These are phyloP conservation scores for Acarospora socialis DNA, from an alignment of 2,329 filamentous ascomycete species.

Conservation along the genomic window DNA sequence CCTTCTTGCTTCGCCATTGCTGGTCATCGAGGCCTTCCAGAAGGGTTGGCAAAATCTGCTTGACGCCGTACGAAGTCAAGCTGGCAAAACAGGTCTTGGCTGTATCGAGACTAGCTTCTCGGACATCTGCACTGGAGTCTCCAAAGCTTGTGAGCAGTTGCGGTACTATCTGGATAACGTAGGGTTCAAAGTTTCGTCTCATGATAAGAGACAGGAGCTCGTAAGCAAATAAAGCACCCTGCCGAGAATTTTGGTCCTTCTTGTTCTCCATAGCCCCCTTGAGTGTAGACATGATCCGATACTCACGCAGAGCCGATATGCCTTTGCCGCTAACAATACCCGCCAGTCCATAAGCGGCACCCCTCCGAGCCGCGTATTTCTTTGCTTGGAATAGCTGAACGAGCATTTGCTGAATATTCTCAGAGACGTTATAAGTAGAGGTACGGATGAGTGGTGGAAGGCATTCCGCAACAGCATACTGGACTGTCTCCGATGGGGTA, in stretches of 20 bases:
- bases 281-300: conserved; percentile 69
- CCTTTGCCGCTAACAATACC: conserved; percentile 83
- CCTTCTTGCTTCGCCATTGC: conserved; percentile 97
- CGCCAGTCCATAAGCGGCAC: conserved; percentile 86
- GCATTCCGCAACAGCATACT: conserved; percentile 91
- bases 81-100: conserved; percentile 89
- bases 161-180: conserved; percentile 88
- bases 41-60: conserved; percentile 81
- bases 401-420: conserved; percentile 68
- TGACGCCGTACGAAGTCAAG: conserved; percentile 89
- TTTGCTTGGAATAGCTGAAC: conserved; percentile 75
- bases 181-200: conserved; percentile 83
- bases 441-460: conserved; percentile 79
- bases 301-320: conserved; percentile 66
- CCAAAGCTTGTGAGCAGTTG: conserved; percentile 82
- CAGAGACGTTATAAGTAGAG: conserved; percentile 59
- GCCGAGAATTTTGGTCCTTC: conserved; percentile 76
- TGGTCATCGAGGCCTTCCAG: conserved; percentile 85
- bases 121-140: conserved; percentile 74
- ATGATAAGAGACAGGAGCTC: conserved; percentile 80
- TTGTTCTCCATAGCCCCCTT: conserved; percentile 83
- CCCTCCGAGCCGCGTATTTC: conserved; percentile 82
- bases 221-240: conserved; percentile 78
- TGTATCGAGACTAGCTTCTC: conserved; percentile 82
- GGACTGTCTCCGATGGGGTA: conserved; percentile 90